Conservation (phyloP, 352 stramenopile species). For the Pythium sp. region DNA sequence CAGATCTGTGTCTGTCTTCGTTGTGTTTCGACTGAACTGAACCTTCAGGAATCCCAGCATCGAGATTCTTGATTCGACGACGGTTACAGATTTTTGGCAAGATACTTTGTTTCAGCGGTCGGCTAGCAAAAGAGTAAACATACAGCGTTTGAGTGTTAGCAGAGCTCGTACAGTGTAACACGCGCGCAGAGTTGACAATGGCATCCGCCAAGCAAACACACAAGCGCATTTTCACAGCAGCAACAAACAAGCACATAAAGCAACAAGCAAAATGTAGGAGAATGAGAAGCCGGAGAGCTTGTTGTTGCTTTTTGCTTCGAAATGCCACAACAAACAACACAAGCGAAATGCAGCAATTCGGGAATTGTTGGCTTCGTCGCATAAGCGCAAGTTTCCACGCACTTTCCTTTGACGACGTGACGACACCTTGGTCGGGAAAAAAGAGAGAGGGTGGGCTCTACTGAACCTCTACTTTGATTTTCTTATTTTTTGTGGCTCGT, state of each 20-base stretch:
- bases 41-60: neutral
- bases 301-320: neutral
- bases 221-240: neutral
- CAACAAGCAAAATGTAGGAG: neutral
- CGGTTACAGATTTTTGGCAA: neutral
- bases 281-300: neutral
- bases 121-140: neutral
- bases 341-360: neutral
- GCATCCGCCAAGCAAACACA: neutral
- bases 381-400: slow-evolving; percentile 6
- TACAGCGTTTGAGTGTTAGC: neutral
- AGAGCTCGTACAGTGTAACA: neutral
- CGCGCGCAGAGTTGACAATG: neutral
- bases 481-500: slow-evolving; percentile 7
- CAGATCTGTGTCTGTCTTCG: neutral
- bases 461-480: slow-evolving; percentile 2
- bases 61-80: neutral
- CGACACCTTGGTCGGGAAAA: neutral
- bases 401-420: neutral
- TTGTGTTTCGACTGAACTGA: neutral
- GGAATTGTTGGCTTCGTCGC: slow-evolving; percentile 1
- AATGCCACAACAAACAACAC: neutral
- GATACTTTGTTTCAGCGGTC: neutral
- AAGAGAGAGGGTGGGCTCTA: neutral
- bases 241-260: neutral